Conservation (phyloP, 148 eudicot species). For the Camellia lanceoleosa region DNA sequence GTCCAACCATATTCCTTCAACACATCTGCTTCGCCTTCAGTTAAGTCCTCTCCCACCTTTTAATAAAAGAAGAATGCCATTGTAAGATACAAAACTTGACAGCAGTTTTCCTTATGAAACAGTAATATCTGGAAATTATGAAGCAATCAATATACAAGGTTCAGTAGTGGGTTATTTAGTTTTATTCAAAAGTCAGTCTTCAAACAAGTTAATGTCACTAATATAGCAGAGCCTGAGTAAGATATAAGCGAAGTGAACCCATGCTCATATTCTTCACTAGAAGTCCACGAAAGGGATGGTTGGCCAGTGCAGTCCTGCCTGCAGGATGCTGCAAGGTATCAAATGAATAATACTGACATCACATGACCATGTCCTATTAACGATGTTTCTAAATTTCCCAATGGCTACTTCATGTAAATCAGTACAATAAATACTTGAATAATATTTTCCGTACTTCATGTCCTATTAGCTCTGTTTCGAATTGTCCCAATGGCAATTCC, state of each 20-base stretch:
- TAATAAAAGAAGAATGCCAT: not conserved
- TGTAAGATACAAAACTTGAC: not conserved
- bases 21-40: constrained; percentile 85
- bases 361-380: no score
- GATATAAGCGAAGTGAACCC: no score
- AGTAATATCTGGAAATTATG: not conserved
- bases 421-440: no score
- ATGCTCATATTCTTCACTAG: no score
- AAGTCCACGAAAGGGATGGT: no score
- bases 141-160: not conserved
- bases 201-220: not conserved
- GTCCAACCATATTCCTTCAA: constrained; percentile 80
- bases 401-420: no score
- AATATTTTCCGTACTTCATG: no score
- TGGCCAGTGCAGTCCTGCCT: no score
- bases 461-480: no score
- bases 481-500: no score
- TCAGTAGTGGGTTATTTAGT: not conserved
- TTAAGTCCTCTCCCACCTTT: constrained; percentile 83
- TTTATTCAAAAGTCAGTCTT: not conserved
- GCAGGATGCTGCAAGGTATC: not conserved
- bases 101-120: not conserved
- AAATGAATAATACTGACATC: not conserved
- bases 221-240: not conserved
- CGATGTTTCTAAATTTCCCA: no score